Base-by-base conservation (phyloP, 2,329 filamentous ascomycete species). In the Thermoascus crustaceus region DNA sequence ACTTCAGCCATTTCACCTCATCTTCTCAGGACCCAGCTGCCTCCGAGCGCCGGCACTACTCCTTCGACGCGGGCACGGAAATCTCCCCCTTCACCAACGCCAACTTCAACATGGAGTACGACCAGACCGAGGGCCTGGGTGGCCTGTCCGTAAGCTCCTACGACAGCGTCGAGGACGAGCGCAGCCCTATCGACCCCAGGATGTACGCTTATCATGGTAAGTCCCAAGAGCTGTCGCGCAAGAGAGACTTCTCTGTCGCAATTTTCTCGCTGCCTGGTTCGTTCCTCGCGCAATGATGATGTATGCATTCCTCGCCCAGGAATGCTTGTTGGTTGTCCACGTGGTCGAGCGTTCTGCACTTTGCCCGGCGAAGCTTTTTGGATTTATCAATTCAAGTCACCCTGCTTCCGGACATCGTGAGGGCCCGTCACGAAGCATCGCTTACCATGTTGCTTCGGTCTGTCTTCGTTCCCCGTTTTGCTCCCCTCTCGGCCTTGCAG, bases 71-170 rank as follows among this genome's bases (percentile, higher is more conserved):
- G 18, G 59, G 61, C 32, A 29, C 21, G 4, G 36, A 44, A 5
- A 22, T 34, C 26, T 33, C 33, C 31, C 39, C 39, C 10, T 42
- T 34, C 36, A 27, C 39, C n/a, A 21, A 35, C 7, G 30, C 50
- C 39, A 57, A 53, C 35, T 40, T 53, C 41, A 55, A 50, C 34
- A 57, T 61, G 55, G 55, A 62, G 35, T 61, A 61, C 37, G 59
- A 63, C 33, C 59, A 60, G 35, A 62, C 59, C 2, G 59, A 63
- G 36, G 59, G 59, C 33, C 53, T 62, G 50, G 59, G 59, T 20
- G 59, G 59, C 14, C 40, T 63, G 7, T 63, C 59, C 19, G 59
- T 63, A 46, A 62, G 58, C 42, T 63, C 59, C 21, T 63, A 63
- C 42, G 59, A 63, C 32, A 61, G 58, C 39, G 54, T 63, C 39